Evolutionary conservation across 192 early-diverging fungal genomes (phyloP), one percentile per base, ranked within the genome.

Genomic region (Entomortierella lignicola): DNA sequence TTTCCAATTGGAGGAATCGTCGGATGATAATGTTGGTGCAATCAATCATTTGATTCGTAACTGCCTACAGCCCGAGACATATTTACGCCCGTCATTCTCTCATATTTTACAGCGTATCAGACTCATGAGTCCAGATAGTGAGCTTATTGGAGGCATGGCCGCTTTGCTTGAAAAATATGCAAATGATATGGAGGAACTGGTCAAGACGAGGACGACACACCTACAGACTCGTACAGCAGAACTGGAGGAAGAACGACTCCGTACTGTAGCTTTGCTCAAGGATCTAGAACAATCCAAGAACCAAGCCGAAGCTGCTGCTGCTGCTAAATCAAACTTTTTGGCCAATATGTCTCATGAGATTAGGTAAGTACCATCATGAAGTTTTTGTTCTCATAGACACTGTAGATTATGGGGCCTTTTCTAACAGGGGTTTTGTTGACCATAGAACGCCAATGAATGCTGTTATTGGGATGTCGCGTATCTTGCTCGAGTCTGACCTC

Each of bases 371-470:
- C n/a, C n/a, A n/a, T n/a, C n/a, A n/a, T n/a, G n/a, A n/a, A n/a
- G n/a, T n/a, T n/a, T n/a, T n/a, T n/a, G n/a, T n/a, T n/a, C n/a
- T n/a, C n/a, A n/a, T n/a, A n/a, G n/a, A n/a, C n/a, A n/a, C n/a
- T n/a, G n/a, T n/a, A n/a, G n/a, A n/a, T n/a, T n/a, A n/a, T n/a
- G n/a, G n/a, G n/a, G n/a, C n/a, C n/a, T n/a, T n/a, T n/a, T n/a
- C n/a, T n/a, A n/a, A n/a, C n/a, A n/a, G n/a, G n/a, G n/a, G n/a
- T n/a, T n/a, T n/a, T n/a, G n/a, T n/a, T n/a, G n/a, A n/a, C n/a
- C n/a, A 86, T 73, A 89, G 93, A 29, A 94, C 93, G 25, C 93
- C 92, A 8, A 89, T 95, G 83, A 92, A 91, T 68, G 92, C 89
- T 4, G 90, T 95, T 10, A 89, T 92, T 64, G 90, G 90, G 21